Evolutionary conservation across 2,329 filamentous ascomycete genomes (phyloP).

Genomic region (Didymosphaeria variabile): DNA sequence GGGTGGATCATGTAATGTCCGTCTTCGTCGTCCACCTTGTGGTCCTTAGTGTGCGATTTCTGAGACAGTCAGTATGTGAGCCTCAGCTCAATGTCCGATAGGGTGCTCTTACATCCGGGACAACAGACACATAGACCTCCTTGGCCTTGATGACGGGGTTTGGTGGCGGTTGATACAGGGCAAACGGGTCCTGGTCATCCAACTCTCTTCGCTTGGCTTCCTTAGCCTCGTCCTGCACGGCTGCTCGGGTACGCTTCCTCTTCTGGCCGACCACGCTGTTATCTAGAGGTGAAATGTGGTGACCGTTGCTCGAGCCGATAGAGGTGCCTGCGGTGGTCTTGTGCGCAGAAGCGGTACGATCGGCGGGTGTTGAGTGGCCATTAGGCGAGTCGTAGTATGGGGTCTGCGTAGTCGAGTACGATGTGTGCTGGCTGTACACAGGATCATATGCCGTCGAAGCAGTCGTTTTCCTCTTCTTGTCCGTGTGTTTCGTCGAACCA

Average conservation of each 20-base stretch:
- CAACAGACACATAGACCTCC: conserved; percentile 65
- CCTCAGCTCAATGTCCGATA: not conserved
- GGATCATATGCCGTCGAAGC: conserved; percentile 70
- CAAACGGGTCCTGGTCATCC: conserved; percentile 75
- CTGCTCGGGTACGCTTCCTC: conserved; percentile 85
- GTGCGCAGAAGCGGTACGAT: conserved; percentile 80
- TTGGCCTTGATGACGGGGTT: conserved; percentile 90
- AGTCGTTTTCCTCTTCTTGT: conserved; percentile 79
- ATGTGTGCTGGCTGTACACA: conserved; percentile 74
- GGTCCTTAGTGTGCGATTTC: conserved; percentile 60
- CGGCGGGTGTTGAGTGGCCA: conserved; percentile 78
- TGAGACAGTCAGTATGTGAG: conserved; percentile 30
- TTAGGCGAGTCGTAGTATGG: conserved; percentile 73
- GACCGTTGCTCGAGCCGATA: conserved; percentile 71
- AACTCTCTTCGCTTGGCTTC: conserved; percentile 69
- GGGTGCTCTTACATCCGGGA: conserved; percentile 64
- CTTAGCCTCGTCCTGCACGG: conserved; percentile 83
- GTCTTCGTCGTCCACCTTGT: conserved; percentile 93
- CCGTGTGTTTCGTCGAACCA: conserved; percentile 61
- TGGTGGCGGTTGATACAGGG: conserved; percentile 84
- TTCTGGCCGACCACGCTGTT: conserved; percentile 80
- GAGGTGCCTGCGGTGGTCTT: conserved; percentile 92
- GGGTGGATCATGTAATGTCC: conserved; percentile 95
- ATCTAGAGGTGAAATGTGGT: conserved; percentile 69
- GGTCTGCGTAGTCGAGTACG: conserved; percentile 77